Conservation (phyloP, 2,329 filamentous ascomycete species). For the Monosporascus ibericus region DNA sequence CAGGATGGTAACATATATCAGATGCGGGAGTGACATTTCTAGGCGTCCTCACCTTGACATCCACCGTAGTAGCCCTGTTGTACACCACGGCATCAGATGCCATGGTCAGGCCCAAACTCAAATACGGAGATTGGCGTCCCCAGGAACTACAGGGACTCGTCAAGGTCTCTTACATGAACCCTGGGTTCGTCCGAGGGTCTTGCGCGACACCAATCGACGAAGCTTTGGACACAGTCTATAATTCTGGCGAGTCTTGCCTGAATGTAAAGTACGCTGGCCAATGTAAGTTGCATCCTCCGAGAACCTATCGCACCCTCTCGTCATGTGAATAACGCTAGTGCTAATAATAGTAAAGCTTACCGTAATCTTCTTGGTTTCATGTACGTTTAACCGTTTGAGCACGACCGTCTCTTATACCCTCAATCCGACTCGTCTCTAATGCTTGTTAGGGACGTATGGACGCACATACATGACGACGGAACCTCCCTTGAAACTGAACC, state of each 20-base stretch:
- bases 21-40: conserved; percentile 57
- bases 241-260: conserved; percentile 53
- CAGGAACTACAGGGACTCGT: conserved; percentile 50
- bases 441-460: conserved; percentile 41
- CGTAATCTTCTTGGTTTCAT: conserved; percentile 62
- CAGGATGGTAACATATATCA: neutral
- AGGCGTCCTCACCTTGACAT: conserved; percentile 57
- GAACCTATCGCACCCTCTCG: neutral
- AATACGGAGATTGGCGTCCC: conserved; percentile 46
- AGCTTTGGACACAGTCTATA: conserved; percentile 27
- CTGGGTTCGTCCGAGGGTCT: conserved; percentile 42
- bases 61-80: conserved; percentile 60
- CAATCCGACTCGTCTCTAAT: conserved; percentile 19
- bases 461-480: conserved; percentile 35
- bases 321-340: neutral
- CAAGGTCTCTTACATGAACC: conserved; percentile 57
- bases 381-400: conserved; percentile 12
- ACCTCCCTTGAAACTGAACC: conserved; percentile 36
- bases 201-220: conserved; percentile 57
- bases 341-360: conserved; percentile 37
- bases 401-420: neutral
- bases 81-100: conserved; percentile 75
- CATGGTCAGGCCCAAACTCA: conserved; percentile 67
- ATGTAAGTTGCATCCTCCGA: conserved; percentile 24
- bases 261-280: conserved; percentile 65